Evolutionary conservation across 2,329 filamentous ascomycete genomes (phyloP), one percentile per base, ranked within the genome.

Genomic region (Penicillium sp.): DNA sequence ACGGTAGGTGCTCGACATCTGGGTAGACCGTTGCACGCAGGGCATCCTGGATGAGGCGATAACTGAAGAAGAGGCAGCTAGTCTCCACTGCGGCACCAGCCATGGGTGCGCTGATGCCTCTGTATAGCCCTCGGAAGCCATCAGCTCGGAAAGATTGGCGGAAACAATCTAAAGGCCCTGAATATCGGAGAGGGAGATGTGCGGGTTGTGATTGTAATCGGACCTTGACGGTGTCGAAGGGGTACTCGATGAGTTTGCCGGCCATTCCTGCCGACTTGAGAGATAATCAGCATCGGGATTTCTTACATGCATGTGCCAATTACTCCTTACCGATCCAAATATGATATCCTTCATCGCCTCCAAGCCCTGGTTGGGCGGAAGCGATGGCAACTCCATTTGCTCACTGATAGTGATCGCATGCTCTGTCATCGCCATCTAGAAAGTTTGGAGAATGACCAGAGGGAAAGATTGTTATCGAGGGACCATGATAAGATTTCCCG

Each of bases 201-300:
- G 93, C 88, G 32, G 91, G 90, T 73, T 97, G 93, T n/a, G 93
- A 94, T 73, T 99, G 94, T 10, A 99, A 84, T 38, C 94, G 89
- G 56, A 99, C 94, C 77, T 99, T 99, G 73, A 99, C 87, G 0
- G 94, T 99, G 76, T 99, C 94, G 76, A 99, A 99, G 23, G 94
- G 94, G 72, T 97, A 99, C 73, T 99, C 94, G 69, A 99, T 93
- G 72, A 93, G 90, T 78, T 97, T 99, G 59, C 93, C 93, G 34
- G 90, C 86, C 56, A 95, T 84, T 57, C 94, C 94, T 51, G 93
- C 92, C 55, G 84, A 34, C 74, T 89, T 91, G 50, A 35, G 6
- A 47, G 16, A 14, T 16, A 23, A 41, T 58, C 32, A 56, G 48
- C 29, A 49, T 41, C 27, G 35, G 32, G 2, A 18, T 32, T 41